Conservation (phyloP, 2,329 filamentous ascomycete genomes). For the Colletotrichum tamarilloi region DNA sequence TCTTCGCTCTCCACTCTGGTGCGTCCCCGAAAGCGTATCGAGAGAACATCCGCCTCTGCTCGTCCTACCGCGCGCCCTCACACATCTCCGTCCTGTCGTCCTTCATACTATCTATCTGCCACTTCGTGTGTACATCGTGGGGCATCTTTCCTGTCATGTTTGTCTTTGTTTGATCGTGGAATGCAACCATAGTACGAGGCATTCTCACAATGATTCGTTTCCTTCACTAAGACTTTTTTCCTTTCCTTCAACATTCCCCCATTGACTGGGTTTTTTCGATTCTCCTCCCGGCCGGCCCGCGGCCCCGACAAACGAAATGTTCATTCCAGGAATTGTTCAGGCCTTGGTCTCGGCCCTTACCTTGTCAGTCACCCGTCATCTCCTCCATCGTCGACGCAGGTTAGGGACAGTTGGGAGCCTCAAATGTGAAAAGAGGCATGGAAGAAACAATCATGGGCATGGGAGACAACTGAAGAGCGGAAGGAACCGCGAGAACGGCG, state of each 20-base stretch:
- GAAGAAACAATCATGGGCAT: background rate
- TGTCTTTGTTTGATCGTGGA: constrained; percentile 12
- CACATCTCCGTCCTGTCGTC: constrained; percentile 31
- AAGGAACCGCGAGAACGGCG: background rate
- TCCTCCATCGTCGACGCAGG: background rate
- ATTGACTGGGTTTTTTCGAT: constrained; percentile 59
- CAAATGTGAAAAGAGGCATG: background rate
- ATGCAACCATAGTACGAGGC: constrained; percentile 38
- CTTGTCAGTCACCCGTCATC: constrained; percentile 56
- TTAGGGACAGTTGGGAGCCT: background rate
- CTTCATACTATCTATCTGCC: constrained; percentile 34
- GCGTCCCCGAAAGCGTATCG: constrained; percentile 14
- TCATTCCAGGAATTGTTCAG: constrained; percentile 55
- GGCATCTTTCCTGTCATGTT: constrained; percentile 21
- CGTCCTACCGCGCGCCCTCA: constrained; percentile 16
- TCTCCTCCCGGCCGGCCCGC: constrained; percentile 43
- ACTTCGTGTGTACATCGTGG: constrained; percentile 34
- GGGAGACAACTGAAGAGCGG: background rate
- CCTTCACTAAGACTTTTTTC: constrained; percentile 43
- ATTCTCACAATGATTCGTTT: constrained; percentile 33
- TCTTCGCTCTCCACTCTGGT: constrained; percentile 17
- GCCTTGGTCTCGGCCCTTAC: constrained; percentile 64
- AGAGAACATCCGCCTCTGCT: constrained; percentile 13
- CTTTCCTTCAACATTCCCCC: constrained; percentile 46
- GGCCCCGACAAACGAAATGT: constrained; percentile 52